Evolutionary conservation across 768 basidiomycete species (phyloP).

Genomic region (Naganishia vishniacii): DNA sequence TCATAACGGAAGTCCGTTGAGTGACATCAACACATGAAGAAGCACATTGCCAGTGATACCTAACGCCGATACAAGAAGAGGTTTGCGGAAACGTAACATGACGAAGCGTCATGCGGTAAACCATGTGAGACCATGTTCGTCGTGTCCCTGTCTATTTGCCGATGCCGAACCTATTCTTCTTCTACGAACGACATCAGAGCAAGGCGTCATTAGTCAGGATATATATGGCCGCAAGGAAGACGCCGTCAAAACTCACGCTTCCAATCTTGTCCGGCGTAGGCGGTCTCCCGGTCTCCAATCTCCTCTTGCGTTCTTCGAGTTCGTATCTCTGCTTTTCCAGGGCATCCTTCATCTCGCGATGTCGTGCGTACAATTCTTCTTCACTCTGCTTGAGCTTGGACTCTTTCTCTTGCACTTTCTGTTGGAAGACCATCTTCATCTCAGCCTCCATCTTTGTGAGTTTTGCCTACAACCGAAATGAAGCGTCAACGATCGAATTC

Average conservation of each 20-base stretch:
- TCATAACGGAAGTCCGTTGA: too few relatives aligned
- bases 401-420: slow-evolving; percentile 99
- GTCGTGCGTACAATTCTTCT: slow-evolving; percentile 96
- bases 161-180: slow-evolving; percentile 27
- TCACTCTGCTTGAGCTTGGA: slow-evolving; percentile 97
- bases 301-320: slow-evolving; percentile 96
- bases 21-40: too few relatives aligned
- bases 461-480: slow-evolving; percentile 56
- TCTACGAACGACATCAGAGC: background rate
- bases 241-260: slow-evolving; percentile 26
- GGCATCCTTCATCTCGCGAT: slow-evolving; percentile 99
- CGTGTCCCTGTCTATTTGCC: slow-evolving; percentile 20
- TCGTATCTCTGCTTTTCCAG: slow-evolving; percentile 92
- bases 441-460: slow-evolving; percentile 80
- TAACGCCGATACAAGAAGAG: too few relatives aligned
- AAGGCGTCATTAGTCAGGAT: too few relatives aligned
- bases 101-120: too few relatives aligned
- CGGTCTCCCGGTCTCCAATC: slow-evolving; percentile 87
- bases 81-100: too few relatives aligned
- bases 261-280: slow-evolving; percentile 80
- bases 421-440: slow-evolving; percentile 99
- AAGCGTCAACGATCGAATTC: background rate
- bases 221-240: too few relatives aligned
- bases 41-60: too few relatives aligned
- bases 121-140: too few relatives aligned